Evolutionary conservation across 768 basidiomycete genomes (phyloP), one percentile per base, ranked within the genome.

Genomic region (Clavaria fumosa): DNA sequence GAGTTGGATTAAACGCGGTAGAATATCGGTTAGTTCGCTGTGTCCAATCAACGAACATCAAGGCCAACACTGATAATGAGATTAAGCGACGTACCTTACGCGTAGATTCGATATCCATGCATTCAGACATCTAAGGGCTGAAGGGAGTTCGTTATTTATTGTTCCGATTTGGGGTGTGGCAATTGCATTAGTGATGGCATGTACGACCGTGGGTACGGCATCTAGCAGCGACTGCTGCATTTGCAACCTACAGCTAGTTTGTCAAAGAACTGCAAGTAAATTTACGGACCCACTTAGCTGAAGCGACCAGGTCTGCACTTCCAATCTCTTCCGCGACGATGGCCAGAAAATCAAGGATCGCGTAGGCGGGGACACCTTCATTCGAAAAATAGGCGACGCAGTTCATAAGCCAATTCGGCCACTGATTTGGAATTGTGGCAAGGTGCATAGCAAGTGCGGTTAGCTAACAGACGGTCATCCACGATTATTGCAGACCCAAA

Each of bases 301-400:
- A 47, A 4, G 76, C 75, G 23, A 85, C 51, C 37, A 93, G 58
- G 54, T 88, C 85, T 7, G 84, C 81, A 18, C 69, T 66, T 15
- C 66, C 65, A 5, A 85, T 64, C 50, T 95, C 89, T 49, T 91
- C 85, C 2, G 84, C 83, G 0, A 75, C 81, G 30, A 91, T 89
- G 11, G 75, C 68, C 26, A 90, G 62, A 52, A 84, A 83, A 43
- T 85, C 80, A 28, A 83, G 69, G 10, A 81, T 55, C 35, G 67
- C 53, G 43, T 79, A 77, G 1, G 68, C 58, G 1, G 72, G 54
- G 1, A 73, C 71, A 9, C 78, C 75, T 4, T 64, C 62, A 9
- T 53, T 59, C 1, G 76, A 78, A 43, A 91, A 69, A 2, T 65
- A 60, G 1, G 70, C 64, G 4, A 84, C 63, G 23, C 73, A 74